Evolutionary conservation across 2,329 filamentous ascomycete species (phyloP), one percentile per base, ranked within the genome.

Genomic region (Aureobasidium lini): DNA sequence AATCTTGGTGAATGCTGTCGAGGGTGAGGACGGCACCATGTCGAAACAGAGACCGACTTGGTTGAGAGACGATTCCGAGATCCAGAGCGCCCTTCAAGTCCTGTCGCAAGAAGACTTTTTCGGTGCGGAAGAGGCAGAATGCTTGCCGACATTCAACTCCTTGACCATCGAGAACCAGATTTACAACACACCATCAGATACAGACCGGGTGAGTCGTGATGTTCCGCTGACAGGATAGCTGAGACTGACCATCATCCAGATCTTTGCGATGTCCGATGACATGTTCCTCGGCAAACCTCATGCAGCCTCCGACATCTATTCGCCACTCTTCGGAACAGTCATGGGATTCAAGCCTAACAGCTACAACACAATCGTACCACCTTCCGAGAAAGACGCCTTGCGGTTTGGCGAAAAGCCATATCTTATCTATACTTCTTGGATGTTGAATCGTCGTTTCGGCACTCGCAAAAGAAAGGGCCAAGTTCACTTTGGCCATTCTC

Each of bases 71-170:
- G 69, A 73, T 50, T 59, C 65, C 5, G 57, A 65, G n/a, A 71
- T 71, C 2, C 64, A 64, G 7, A 58, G 66, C 6, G 61, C 66
- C 29, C 68, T 77, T 6, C 66, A 77, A 60, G 67, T 47, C 3
- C 16, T 47, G 44, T 76, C 67, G 15, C 75, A 77, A 54, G 74
- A 77, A 60, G 70, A 74, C 11, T 77, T 77, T 61, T 77, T 77
- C 63, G 69, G 71, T 11, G 68, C 71, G 7, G 62, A 70, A 8
- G 72, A 72, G 57, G 64, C 67, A 42, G 67, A 68, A 39, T 77
- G 75, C 58, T 65, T 77, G 36, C 75, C 75, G n/a, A 74, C 73
- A 2, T 77, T 77, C 64, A 75, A 77, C 64, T 76, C 75, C 9
- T 67, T 76, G 10, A 71, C 73, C 2, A 75, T 76, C 53, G 75